Base-by-base conservation (phyloP, 179 eudicot species). In the Dionaea muscipula region DNA sequence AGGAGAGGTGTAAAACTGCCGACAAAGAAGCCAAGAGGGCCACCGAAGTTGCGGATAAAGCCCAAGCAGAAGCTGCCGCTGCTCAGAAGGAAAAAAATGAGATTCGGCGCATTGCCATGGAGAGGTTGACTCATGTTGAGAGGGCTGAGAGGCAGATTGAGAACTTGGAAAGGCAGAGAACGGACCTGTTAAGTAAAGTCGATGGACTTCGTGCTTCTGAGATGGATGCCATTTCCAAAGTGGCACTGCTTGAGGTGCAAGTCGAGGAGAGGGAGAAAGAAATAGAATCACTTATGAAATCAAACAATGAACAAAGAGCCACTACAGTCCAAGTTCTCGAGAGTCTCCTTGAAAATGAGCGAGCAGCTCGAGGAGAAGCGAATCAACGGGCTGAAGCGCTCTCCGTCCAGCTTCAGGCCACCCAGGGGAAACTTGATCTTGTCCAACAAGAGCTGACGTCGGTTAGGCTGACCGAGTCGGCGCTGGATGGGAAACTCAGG, bases 251-350 rank as follows among this genome's bases (percentile, higher is more conserved):
- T 16, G 96, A 93, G 68, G 83, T 80, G 36, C 78, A 81, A 53
- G 95, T 87, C 27, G 85, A 81, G 69, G 98, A 91, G 51, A 75
- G 86, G 63, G 88, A 91, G 66, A 82, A 82, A 55, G 95, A 93
- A 69, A 82, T 87, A n/a, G 99, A 81, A 41, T 49, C 72, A 9
- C 70, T 87, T 1, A 63, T 93, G 75, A 72, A 82, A 61, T 82
- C 88, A 11, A 84, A 84, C 72, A 87, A 77, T 36, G 94, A 79
- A 54, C 88, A 91, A 66, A 77, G 98, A 64, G 81, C 85, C 9
- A 67, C 26, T 57, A 82, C 88, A 0, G 91, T 91, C 55, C 79
- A 87, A 60, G 94, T 82, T 55, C 85, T 86, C 7, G 88, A 87
- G 65, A 44, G 70, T 60, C 79, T 87, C 14, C 79, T 91, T 45